phyloP scores from a whole-genome alignment of 108 stramenopile species.

The Skeletonema menzelii region DNA sequence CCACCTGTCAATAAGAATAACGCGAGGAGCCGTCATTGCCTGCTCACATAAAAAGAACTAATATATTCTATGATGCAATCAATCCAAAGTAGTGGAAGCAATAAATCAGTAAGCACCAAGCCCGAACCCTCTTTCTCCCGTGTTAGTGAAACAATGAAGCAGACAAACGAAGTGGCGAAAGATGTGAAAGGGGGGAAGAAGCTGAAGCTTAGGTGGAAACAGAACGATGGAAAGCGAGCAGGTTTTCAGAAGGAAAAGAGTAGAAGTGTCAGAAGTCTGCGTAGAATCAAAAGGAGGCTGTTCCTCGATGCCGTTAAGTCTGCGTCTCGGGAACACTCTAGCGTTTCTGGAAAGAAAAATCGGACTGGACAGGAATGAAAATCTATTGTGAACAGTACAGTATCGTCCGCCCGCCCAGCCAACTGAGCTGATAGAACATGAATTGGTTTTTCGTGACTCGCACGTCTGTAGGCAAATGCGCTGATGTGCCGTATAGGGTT shows the following conservation, averaged over 20 bases:
- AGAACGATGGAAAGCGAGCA: not conserved
- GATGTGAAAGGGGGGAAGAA: not conserved
- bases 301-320: conserved; percentile 38
- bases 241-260: conserved; percentile 8
- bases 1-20: too few species aligned
- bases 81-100: not conserved
- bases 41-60: not conserved
- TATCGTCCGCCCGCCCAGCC: not conserved
- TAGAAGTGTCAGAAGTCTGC: conserved; percentile 11
- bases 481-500: not conserved
- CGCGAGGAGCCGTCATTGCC: too few species aligned
- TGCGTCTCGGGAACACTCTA: not conserved
- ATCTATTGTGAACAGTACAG: not conserved
- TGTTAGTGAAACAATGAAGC: not conserved
- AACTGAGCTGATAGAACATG: not conserved
- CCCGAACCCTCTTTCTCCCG: not conserved
- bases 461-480: not conserved
- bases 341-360: conserved; percentile 11
- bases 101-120: not conserved
- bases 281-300: conserved; percentile 36
- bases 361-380: conserved; percentile 14
- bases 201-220: not conserved
- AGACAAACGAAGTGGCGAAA: not conserved
- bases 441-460: not conserved
- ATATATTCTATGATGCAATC: not conserved